phyloP scores from a whole-genome alignment of 371 early-diverging fungal species.

The Zychaea mexicana region DNA sequence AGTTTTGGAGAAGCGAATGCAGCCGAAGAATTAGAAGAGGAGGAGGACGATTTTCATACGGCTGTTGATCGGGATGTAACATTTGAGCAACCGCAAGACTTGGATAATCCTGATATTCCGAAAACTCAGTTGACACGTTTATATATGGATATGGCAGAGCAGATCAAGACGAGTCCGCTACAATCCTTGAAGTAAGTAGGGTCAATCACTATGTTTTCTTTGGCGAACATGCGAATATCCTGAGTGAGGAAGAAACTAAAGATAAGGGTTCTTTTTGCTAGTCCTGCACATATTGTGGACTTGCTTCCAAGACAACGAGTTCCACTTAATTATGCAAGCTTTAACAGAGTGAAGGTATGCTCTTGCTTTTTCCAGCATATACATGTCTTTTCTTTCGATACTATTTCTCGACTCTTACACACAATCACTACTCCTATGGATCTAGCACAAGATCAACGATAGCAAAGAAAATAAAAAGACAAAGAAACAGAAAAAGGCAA shows the following conservation, averaged over 20 bases:
- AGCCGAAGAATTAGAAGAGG: background rate
- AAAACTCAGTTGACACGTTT: constrained; percentile 12
- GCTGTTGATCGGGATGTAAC: constrained; percentile 7
- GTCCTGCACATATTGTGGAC: constrained; percentile 1
- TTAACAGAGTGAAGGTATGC: constrained; percentile 2
- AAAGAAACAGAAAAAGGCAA: background rate
- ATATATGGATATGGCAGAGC: constrained; percentile 12
- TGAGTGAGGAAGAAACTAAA: background rate
- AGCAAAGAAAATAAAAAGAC: background rate
- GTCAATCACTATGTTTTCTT: too few species aligned
- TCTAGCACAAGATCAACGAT: too few species aligned
- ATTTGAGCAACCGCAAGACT: background rate
- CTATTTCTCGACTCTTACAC: background rate
- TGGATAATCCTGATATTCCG: constrained; percentile 8
- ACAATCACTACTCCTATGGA: too few species aligned
- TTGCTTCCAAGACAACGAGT: constrained; percentile 23
- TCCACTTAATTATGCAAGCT: background rate
- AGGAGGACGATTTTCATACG: constrained; percentile 12
- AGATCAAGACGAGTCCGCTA: constrained; percentile 19
- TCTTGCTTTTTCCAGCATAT: background rate
- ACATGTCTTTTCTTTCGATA: background rate
- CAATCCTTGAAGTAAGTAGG: constrained; percentile 26
- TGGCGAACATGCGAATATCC: background rate
- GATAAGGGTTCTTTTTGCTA: background rate
- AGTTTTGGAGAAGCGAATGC: background rate